A percentile compares a stretch with the other conserved stretches of the same genome.
These are phyloP conservation scores for Chamaecyparis obtusa DNA, from an alignment of 75 land plant species.

Conservation along the genomic window DNA sequence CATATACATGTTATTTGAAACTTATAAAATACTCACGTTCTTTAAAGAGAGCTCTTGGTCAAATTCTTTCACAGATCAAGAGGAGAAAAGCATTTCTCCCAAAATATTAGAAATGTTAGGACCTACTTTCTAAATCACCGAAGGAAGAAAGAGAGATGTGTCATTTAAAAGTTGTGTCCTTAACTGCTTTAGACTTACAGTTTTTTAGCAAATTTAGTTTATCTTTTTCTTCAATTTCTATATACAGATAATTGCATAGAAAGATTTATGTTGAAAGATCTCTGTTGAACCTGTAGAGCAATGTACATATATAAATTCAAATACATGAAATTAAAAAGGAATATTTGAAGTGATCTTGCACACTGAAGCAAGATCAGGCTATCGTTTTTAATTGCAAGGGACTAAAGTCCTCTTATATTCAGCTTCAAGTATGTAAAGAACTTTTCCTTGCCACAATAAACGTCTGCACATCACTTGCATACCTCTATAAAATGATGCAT, in stretches of 20 bases:
- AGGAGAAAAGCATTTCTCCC: background rate
- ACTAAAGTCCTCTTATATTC: background rate
- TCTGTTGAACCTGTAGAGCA: background rate
- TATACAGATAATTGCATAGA: background rate
- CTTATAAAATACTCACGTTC: background rate
- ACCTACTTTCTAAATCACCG: background rate
- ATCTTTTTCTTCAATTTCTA: background rate
- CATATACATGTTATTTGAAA: background rate
- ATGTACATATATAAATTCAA: background rate
- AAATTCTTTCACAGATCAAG: background rate
- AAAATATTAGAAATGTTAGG: background rate
- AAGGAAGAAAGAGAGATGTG: too few relatives aligned
- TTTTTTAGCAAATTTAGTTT: background rate
- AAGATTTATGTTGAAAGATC: background rate
- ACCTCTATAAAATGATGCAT: background rate
- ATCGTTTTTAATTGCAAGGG: background rate
- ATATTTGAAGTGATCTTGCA: too few relatives aligned
- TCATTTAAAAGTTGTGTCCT: background rate
- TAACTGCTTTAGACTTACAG: background rate
- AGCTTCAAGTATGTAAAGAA: background rate
- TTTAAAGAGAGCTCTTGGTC: background rate
- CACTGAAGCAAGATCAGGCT: background rate
- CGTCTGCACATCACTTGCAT: background rate
- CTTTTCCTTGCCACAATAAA: background rate
- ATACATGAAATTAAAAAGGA: background rate